A percentile compares a stretch with the other conserved stretches of the same genome.
Evolutionary conservation across 2,329 filamentous ascomycete genomes (phyloP).

Genomic region (Pyrenophora tritici-repentis): DNA sequence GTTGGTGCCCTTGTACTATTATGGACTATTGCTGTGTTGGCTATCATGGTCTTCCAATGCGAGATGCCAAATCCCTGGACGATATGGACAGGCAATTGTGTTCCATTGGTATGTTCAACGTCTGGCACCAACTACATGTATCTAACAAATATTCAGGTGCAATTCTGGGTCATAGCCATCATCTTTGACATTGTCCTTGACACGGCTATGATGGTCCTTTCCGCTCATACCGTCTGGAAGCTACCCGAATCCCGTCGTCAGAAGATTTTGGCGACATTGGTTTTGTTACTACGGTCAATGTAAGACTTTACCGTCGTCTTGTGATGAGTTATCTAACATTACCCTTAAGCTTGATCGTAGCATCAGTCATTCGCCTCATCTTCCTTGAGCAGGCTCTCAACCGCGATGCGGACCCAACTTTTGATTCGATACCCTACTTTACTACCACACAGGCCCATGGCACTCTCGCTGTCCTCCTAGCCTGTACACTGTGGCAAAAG

Average conservation of each 20-base stretch:
- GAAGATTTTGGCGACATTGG: conserved; percentile 20
- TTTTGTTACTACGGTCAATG: conserved; percentile 30
- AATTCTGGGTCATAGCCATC: conserved; percentile 31
- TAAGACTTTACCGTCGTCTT: conserved; percentile 7
- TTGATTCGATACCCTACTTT: conserved; percentile 27
- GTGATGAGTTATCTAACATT: neutral
- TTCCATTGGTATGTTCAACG: conserved; percentile 22
- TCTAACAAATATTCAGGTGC: conserved; percentile 4
- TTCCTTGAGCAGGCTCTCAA: conserved; percentile 21
- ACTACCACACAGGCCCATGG: conserved; percentile 32
- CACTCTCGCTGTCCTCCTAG: conserved; percentile 28
- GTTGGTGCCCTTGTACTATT: conserved; percentile 20
- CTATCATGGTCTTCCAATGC: conserved; percentile 31
- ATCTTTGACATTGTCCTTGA: conserved; percentile 28
- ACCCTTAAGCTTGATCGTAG: conserved; percentile 23
- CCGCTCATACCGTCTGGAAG: conserved; percentile 22
- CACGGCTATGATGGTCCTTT: conserved; percentile 21
- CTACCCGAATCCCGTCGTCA: conserved; percentile 20
- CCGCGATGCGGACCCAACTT: conserved; percentile 18
- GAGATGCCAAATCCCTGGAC: conserved; percentile 33
- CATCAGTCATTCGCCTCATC: conserved; percentile 28
- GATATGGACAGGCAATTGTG: conserved; percentile 28
- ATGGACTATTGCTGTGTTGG: conserved; percentile 27
- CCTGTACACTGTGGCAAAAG: conserved; percentile 28
- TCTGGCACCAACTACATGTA: neutral